These are phyloP conservation scores for Cymodocea nodosa DNA, from an alignment of 116 monocot genomes.

Conservation along the genomic window DNA sequence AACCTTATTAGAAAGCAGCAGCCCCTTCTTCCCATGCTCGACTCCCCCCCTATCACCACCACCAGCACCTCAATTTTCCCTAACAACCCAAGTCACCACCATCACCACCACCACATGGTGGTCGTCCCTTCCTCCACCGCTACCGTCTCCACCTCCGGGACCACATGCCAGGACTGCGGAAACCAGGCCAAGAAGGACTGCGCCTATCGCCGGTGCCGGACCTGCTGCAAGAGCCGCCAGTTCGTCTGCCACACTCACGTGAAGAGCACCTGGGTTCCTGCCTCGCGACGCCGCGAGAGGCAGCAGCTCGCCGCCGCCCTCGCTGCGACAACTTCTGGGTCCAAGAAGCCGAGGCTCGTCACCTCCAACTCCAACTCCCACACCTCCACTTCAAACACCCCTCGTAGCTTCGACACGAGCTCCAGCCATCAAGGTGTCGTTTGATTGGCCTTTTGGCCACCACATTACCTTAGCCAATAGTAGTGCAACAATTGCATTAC, in stretches of 20 bases:
- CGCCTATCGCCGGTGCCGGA: constrained; percentile 67
- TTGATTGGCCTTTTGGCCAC: no score
- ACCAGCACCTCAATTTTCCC: background rate
- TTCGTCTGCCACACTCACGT: constrained; percentile 85
- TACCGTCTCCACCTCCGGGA: background rate
- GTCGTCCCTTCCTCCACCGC: constrained; percentile 6
- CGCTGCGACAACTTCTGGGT: constrained; percentile 43
- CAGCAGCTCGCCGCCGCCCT: constrained; percentile 11
- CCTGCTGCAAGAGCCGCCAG: constrained; percentile 85
- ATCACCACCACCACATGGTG: background rate
- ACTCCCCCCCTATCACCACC: background rate
- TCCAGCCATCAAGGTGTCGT: constrained; percentile 45
- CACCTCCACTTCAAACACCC: constrained; percentile 50
- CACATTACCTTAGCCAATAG: background rate
- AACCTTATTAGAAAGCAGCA: constrained; percentile 19
- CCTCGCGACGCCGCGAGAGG: constrained; percentile 80
- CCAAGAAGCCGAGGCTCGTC: constrained; percentile 68
- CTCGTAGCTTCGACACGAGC: constrained; percentile 66
- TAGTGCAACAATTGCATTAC: background rate
- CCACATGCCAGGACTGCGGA: constrained; percentile 92
- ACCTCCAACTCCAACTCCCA: constrained; percentile 24
- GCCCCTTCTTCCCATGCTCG: constrained; percentile 28
- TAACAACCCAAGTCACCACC: background rate
- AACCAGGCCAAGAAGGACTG: constrained; percentile 99
- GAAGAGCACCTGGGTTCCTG: constrained; percentile 95